Percentiles rank a stretch among this genome's conserved stretches.
Evolutionary conservation across 495 filamentous ascomycete genomes (phyloP).

Genomic region (Lindgomyces ingoldianus): DNA sequence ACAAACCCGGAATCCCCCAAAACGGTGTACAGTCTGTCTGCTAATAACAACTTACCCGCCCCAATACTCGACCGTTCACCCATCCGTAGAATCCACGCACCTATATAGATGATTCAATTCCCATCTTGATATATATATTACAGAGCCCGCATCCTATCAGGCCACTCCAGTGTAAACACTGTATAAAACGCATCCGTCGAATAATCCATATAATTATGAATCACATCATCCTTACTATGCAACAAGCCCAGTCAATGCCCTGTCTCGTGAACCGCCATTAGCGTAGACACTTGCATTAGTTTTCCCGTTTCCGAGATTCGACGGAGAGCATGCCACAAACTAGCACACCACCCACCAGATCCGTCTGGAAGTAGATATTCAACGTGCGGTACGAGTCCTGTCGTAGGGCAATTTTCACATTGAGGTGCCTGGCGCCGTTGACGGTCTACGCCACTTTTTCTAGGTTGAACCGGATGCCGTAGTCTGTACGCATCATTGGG

Average conservation of each 20-base stretch:
- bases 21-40: too few relatives aligned
- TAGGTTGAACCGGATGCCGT: slow-evolving; percentile 58
- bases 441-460: slow-evolving; percentile 55
- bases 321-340: slow-evolving; percentile 57
- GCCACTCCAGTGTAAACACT: slow-evolving; percentile 39
- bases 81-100: too few relatives aligned
- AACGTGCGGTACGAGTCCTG: slow-evolving; percentile 61
- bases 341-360: slow-evolving; percentile 52
- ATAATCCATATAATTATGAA: slow-evolving; percentile 70
- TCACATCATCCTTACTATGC: slow-evolving; percentile 56
- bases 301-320: slow-evolving; percentile 33
- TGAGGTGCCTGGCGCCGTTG: slow-evolving; percentile 60
- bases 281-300: slow-evolving; percentile 46
- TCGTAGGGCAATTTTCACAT: slow-evolving; percentile 61
- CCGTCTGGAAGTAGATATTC: slow-evolving; percentile 65
- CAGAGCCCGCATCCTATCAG: slow-evolving; percentile 41
- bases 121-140: slow-evolving; percentile 42
- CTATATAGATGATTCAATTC: too few relatives aligned
- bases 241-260: slow-evolving; percentile 68
- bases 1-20: too few relatives aligned
- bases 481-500: slow-evolving; percentile 56
- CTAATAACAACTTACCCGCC: too few relatives aligned
- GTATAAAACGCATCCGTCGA: slow-evolving; percentile 54
- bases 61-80: too few relatives aligned
- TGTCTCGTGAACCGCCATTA: slow-evolving; percentile 65